phyloP scores from a whole-genome alignment of 140 eudicot genomes.

The Cichorium intybus region DNA sequence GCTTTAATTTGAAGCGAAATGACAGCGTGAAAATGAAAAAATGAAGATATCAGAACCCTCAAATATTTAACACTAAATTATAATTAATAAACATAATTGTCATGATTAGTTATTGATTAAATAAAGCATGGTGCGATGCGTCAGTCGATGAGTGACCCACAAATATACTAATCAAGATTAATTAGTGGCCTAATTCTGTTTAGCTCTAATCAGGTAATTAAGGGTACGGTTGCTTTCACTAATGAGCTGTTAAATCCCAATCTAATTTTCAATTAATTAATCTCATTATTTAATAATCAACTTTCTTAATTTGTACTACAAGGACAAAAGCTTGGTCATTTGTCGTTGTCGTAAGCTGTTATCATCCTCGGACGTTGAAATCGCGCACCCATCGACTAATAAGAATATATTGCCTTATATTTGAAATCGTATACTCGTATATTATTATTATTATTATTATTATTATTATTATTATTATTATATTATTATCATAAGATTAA shows the following conservation, averaged over 20 bases:
- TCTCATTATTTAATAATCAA: conserved; percentile 6
- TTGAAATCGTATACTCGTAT: background rate
- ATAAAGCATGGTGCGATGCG: conserved; percentile 14
- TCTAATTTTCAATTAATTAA: conserved; percentile 13
- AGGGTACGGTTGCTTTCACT: conserved; percentile 25
- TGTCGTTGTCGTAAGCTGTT: conserved; percentile 20
- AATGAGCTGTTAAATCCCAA: conserved; percentile 22
- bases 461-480: no score
- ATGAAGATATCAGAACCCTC: conserved; percentile 13
- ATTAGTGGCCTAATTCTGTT: conserved; percentile 29
- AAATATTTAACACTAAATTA: background rate
- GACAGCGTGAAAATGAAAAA: conserved; percentile 28
- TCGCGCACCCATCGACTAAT: conserved; percentile 4
- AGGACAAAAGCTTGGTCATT: conserved; percentile 23
- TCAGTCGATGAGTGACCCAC: conserved; percentile 20
- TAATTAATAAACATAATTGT: conserved; percentile 4
- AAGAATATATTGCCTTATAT: background rate
- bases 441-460: no score
- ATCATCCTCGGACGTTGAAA: conserved; percentile 17
- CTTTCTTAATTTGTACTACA: conserved; percentile 11
- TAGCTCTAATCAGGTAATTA: conserved; percentile 18
- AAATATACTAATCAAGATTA: conserved; percentile 12
- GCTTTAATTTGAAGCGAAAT: conserved; percentile 25
- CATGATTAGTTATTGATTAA: background rate
- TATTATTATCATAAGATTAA: no score